Percentiles rank a stretch among this genome's conserved stretches.
Evolutionary conservation across 202 grass and related monocot genomes (phyloP).

Genomic region (Carex sylvatica): DNA sequence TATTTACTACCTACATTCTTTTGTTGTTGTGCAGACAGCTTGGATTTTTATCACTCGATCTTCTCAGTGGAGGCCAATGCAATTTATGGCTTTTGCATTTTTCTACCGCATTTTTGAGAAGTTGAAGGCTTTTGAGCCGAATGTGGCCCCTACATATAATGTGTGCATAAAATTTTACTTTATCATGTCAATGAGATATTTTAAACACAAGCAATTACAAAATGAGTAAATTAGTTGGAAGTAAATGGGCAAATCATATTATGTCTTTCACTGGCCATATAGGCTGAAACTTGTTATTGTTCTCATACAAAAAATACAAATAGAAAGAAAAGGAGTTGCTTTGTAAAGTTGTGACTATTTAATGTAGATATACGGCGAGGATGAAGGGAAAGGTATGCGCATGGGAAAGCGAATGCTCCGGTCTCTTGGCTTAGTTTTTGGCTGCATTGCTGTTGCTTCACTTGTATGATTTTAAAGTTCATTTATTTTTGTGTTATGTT

Average conservation of each 20-base stretch:
- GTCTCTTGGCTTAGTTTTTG: slow-evolving; percentile 80
- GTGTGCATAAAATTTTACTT: slow-evolving; percentile 43
- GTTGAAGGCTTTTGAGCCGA: slow-evolving; percentile 72
- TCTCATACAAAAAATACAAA: neutral
- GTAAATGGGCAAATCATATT: neutral
- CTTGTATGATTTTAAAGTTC: slow-evolving; percentile 37
- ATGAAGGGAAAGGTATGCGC: slow-evolving; percentile 74
- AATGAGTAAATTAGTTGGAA: neutral
- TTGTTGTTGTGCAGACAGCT: slow-evolving; percentile 57
- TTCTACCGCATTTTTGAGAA: slow-evolving; percentile 98
- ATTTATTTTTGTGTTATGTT: neutral
- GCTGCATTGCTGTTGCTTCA: slow-evolving; percentile 74
- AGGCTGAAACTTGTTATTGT: neutral
- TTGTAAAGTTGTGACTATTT: slow-evolving; percentile 14
- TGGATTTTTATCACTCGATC: slow-evolving; percentile 64
- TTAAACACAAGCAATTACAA: neutral
- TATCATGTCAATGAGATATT: neutral
- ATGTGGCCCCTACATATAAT: slow-evolving; percentile 73
- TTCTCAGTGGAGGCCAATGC: slow-evolving; percentile 90
- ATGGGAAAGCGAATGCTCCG: slow-evolving; percentile 95
- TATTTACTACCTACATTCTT: slow-evolving; percentile 5
- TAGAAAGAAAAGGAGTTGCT: slow-evolving; percentile 6
- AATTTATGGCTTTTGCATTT: slow-evolving; percentile 88
- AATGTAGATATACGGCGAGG: slow-evolving; percentile 81
- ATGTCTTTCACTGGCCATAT: neutral